Evolutionary conservation across 768 basidiomycete genomes (phyloP).

Genomic region (Mycena alexandri): DNA sequence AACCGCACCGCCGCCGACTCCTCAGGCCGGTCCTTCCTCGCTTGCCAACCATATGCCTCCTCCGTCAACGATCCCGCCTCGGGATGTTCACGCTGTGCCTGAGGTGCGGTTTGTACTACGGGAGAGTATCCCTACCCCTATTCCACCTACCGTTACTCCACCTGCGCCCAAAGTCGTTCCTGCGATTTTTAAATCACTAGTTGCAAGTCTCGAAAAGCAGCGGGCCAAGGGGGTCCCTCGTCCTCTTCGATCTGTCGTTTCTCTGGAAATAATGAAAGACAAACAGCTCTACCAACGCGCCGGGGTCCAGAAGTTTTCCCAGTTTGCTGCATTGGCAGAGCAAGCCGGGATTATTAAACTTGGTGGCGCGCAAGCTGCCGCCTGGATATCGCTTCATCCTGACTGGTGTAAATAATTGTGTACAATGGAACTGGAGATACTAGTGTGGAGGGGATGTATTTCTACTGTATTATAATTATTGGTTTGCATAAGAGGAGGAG

Average conservation of each 20-base stretch:
- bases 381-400: conserved; percentile 41
- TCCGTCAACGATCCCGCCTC: not conserved
- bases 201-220: conserved; percentile 11
- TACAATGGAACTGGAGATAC: no score
- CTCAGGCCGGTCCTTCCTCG: not conserved
- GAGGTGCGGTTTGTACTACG: not conserved
- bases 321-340: conserved; percentile 48
- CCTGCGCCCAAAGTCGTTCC: no score
- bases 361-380: conserved; percentile 42
- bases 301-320: conserved; percentile 48
- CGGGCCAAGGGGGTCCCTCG: conserved; percentile 12
- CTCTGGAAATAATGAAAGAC: conserved; percentile 18
- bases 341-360: conserved; percentile 45
- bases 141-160: no score
- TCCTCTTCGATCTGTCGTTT: conserved; percentile 27
- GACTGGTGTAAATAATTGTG: not conserved
- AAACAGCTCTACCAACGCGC: conserved; percentile 45
- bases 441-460: no score
- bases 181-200: conserved; percentile 6
- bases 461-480: no score
- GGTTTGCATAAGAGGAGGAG: no score
- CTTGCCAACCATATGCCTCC: not conserved
- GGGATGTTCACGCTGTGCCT: no score
- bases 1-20: not conserved
- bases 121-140: not conserved